These are phyloP conservation scores for Curvularia lunata DNA, from an alignment of 2,329 filamentous ascomycete species.

Conservation along the genomic window DNA sequence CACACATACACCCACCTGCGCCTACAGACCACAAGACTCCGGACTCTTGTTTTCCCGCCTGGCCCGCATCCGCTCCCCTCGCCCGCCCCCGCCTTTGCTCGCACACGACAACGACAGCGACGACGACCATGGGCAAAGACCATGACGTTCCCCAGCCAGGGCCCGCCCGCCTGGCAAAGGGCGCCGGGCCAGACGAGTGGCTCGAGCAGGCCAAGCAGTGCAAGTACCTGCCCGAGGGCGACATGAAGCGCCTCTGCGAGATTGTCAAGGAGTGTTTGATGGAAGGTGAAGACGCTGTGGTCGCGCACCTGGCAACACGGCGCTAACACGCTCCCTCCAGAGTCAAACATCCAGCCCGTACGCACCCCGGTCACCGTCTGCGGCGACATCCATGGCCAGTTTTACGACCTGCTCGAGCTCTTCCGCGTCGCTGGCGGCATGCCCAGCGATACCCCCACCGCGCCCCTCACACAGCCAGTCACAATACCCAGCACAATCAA, in stretches of 20 bases:
- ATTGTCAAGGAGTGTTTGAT: conserved; percentile 99
- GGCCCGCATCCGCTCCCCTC: neutral
- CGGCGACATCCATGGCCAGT: conserved; percentile 98
- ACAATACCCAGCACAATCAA: conserved; percentile 73
- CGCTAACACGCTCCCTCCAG: conserved; percentile 54
- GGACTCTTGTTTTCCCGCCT: neutral
- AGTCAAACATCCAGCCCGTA: conserved; percentile 99
- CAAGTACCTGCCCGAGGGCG: conserved; percentile 91
- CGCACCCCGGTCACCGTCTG: conserved; percentile 95
- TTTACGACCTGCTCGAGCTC: conserved; percentile 95
- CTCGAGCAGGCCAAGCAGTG: conserved; percentile 95
- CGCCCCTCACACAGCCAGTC: conserved; percentile 71
- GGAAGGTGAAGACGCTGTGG: conserved; percentile 71
- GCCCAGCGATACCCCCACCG: conserved; percentile 73
- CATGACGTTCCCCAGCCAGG: conserved; percentile 83
- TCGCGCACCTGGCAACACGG: neutral
- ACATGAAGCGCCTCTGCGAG: conserved; percentile 99
- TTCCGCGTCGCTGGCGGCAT: conserved; percentile 97
- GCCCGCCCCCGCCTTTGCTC: neutral
- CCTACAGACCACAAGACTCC: too few relatives aligned
- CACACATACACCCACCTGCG: neutral
- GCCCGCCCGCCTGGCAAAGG: conserved; percentile 81
- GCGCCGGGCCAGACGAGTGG: conserved; percentile 93
- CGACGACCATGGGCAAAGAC: conserved; percentile 54
- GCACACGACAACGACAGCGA: neutral